Evolutionary conservation across 2,329 filamentous ascomycete genomes (phyloP).

Genomic region (Trichoderma atrobrunneum): DNA sequence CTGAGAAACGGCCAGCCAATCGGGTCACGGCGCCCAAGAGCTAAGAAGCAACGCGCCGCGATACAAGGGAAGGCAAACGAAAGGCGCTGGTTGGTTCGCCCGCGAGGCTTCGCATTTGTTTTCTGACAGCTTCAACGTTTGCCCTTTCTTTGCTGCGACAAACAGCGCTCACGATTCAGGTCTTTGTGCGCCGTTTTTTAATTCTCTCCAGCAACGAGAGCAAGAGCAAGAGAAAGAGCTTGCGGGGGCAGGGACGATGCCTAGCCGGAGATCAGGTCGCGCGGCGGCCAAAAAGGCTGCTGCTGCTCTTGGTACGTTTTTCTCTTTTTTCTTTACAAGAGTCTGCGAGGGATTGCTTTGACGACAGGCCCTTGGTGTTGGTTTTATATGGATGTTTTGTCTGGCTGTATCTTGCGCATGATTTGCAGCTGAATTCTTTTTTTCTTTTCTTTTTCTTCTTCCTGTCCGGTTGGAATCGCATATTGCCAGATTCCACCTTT

Average conservation of each 20-base stretch:
- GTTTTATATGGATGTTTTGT: not conserved
- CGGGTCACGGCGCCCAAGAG: not conserved
- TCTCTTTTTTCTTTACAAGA: not conserved
- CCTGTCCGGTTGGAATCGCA: not conserved
- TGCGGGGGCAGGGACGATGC: constrained; percentile 25
- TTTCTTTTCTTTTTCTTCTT: not conserved
- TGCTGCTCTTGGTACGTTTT: constrained; percentile 49
- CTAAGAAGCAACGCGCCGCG: constrained; percentile 10
- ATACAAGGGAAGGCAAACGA: constrained; percentile 6
- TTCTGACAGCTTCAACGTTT: constrained; percentile 9
- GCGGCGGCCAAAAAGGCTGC: constrained; percentile 53
- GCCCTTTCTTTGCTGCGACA: not conserved
- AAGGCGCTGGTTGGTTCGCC: constrained; percentile 4
- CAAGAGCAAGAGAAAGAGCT: not conserved
- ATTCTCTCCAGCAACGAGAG: not conserved
- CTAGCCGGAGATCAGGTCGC: constrained; percentile 50
- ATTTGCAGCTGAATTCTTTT: not conserved
- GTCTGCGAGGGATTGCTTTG: not conserved
- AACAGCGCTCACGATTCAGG: not conserved
- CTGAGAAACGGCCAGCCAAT: not conserved
- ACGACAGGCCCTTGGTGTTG: not conserved
- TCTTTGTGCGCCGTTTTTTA: not conserved
- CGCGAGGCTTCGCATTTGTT: constrained; percentile 9
- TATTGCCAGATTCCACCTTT: too few relatives aligned
- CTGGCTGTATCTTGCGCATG: not conserved